Evolutionary conservation across 257 asterid species (phyloP).

Genomic region (Pogostemon cablin): DNA sequence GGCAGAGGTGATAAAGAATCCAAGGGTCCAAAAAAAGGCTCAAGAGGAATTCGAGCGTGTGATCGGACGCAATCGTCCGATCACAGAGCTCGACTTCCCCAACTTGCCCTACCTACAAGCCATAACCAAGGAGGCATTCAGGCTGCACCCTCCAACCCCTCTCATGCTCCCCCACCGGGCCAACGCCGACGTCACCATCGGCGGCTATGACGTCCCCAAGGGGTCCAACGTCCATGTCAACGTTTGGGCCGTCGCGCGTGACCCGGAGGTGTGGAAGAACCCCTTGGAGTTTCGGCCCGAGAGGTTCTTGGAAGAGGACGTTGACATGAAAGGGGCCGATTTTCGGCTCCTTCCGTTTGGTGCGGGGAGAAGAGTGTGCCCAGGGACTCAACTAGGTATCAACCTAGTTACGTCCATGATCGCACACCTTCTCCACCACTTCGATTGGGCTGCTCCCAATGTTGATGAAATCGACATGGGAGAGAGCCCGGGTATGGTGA

Average conservation of each 20-base stretch:
- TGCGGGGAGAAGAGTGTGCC: conserved; percentile 87
- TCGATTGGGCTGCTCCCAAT: neutral
- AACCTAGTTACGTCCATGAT: conserved; percentile 3
- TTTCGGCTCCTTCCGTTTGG: conserved; percentile 91
- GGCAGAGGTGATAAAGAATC: conserved; percentile 34
- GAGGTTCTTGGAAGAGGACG: conserved; percentile 66
- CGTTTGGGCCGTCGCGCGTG: conserved; percentile 89
- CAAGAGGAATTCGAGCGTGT: conserved; percentile 32
- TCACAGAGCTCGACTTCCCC: conserved; percentile 30
- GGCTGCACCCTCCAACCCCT: conserved; percentile 32
- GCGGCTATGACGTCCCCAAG: conserved; percentile 36
- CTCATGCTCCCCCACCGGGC: conserved; percentile 36
- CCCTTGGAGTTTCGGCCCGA: conserved; percentile 71
- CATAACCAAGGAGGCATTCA: conserved; percentile 28
- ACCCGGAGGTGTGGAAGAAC: conserved; percentile 61
- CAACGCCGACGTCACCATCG: conserved; percentile 22
- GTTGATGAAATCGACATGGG: neutral
- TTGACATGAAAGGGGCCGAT: conserved; percentile 70
- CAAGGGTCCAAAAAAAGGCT: conserved; percentile 25
- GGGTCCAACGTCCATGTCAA: conserved; percentile 46
- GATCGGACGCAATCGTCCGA: conserved; percentile 16
- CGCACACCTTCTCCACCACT: neutral
- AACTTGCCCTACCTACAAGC: conserved; percentile 32
- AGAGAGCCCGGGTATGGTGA: conserved; percentile 8
- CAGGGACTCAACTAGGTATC: conserved; percentile 41